Percentiles rank a stretch among this genome's conserved stretches.
Evolutionary conservation across 2,329 filamentous ascomycete species (phyloP).

Genomic region (Tolypocladium capitatum): DNA sequence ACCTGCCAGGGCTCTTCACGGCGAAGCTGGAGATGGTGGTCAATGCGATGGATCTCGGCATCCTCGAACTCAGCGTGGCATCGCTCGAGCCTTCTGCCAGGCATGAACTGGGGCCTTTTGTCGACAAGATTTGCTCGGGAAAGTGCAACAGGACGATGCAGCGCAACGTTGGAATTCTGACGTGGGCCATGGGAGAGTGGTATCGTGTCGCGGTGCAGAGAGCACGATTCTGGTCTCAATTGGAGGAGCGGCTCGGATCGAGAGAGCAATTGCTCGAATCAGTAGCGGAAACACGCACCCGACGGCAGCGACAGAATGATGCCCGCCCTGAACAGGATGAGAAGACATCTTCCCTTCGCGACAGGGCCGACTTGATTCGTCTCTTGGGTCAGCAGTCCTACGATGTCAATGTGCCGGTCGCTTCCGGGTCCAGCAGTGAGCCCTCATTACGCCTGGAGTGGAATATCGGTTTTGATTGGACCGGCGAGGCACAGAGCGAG

Average conservation of each 20-base stretch:
- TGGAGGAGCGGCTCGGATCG: conserved; percentile 33
- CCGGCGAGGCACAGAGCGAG: conserved; percentile 52
- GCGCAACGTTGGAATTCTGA: conserved; percentile 44
- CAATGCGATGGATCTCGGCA: conserved; percentile 34
- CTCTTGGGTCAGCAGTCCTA: conserved; percentile 39
- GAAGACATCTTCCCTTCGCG: conserved; percentile 4
- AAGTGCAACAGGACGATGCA: conserved; percentile 30
- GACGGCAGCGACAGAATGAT: conserved; percentile 10
- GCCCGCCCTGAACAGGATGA: conserved; percentile 10
- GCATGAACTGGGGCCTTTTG: conserved; percentile 42
- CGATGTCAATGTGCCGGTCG: conserved; percentile 27
- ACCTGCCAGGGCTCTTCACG: conserved; percentile 38
- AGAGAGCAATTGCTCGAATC: conserved; percentile 15
- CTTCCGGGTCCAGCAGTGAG: conserved; percentile 17
- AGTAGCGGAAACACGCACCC: conserved; percentile 10
- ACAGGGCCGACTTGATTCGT: conserved; percentile 32
- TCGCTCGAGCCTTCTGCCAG: conserved; percentile 44
- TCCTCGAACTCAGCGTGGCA: conserved; percentile 39
- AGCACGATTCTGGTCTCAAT: conserved; percentile 47
- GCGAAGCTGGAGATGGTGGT: conserved; percentile 46
- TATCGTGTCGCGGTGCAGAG: conserved; percentile 45
- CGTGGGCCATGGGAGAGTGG: conserved; percentile 59
- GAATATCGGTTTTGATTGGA: conserved; percentile 58
- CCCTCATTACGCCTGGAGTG: conserved; percentile 43
- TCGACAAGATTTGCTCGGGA: conserved; percentile 27